phyloP scores from a whole-genome alignment of 192 early-diverging fungal species.

The Coemansia sp. region DNA sequence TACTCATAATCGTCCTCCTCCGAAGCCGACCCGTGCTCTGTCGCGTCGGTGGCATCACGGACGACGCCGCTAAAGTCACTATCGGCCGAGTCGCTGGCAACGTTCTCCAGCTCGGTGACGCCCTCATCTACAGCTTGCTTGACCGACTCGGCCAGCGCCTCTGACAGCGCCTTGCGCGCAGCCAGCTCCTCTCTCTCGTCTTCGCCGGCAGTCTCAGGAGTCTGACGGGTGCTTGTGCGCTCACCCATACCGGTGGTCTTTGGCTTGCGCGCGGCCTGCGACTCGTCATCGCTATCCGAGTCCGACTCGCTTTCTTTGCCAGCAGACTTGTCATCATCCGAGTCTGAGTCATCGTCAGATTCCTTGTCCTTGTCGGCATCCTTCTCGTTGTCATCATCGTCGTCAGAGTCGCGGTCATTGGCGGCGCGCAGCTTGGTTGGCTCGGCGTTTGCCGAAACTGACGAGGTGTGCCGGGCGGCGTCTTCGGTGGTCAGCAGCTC shows the following conservation, averaged over 20 bases:
- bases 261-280: neutral
- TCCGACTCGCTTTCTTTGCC: constrained; percentile 11
- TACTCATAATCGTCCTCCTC: constrained; percentile 30
- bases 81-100: constrained; percentile 11
- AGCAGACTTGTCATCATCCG: too few relatives aligned
- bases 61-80: neutral
- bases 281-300: constrained; percentile 7
- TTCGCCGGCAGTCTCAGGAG: too few relatives aligned
- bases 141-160: constrained; percentile 36
- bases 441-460: neutral
- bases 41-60: too few relatives aligned
- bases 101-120: constrained; percentile 22
- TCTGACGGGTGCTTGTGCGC: too few relatives aligned
- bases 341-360: neutral
- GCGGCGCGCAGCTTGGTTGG: constrained; percentile 8
- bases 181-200: constrained; percentile 11
- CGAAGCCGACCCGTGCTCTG: too few relatives aligned
- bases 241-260: neutral
- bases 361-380: constrained; percentile 9
- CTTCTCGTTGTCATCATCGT: constrained; percentile 5
- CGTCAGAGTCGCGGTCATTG: constrained; percentile 9
- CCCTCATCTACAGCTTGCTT: constrained; percentile 22
- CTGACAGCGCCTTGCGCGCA: constrained; percentile 30
- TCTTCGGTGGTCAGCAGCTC: constrained; percentile 30
- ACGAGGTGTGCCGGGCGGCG: neutral